These are phyloP conservation scores for Cyclotella baltica DNA, from an alignment of 108 stramenopile species.

Conservation along the genomic window DNA sequence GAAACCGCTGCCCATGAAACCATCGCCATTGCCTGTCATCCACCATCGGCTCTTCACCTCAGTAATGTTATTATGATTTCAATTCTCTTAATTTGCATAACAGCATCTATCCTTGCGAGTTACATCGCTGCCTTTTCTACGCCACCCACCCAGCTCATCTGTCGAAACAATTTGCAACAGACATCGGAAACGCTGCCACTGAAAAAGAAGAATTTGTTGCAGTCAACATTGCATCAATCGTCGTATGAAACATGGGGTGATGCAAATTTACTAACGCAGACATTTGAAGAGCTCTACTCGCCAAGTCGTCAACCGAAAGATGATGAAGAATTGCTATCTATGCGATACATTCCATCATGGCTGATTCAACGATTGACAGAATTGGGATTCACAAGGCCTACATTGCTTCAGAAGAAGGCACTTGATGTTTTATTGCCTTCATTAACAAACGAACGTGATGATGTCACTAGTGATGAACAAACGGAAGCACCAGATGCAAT, in stretches of 20 bases:
- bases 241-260: constrained; percentile 55
- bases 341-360: constrained; percentile 76
- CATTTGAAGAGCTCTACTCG: constrained; percentile 70
- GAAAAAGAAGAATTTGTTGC: too few relatives aligned
- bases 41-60: too few relatives aligned
- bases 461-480: not conserved
- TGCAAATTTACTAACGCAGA: constrained; percentile 49
- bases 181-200: too few relatives aligned
- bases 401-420: constrained; percentile 71
- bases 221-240: not conserved
- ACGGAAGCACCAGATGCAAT: constrained; percentile 64
- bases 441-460: not conserved
- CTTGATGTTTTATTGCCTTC: constrained; percentile 57
- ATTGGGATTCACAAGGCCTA: constrained; percentile 66
- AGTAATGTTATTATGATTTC: too few relatives aligned
- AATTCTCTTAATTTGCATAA: too few relatives aligned
- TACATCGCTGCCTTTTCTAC: too few relatives aligned
- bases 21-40: too few relatives aligned
- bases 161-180: too few relatives aligned
- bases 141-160: too few relatives aligned
- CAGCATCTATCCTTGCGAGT: too few relatives aligned
- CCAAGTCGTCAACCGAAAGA: not conserved
- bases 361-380: constrained; percentile 62
- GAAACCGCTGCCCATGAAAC: too few relatives aligned
- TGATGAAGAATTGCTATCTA: not conserved